Evolutionary conservation across 352 stramenopile genomes (phyloP), one percentile per base, ranked within the genome.

Genomic region (Halophytophthora polymorphica): DNA sequence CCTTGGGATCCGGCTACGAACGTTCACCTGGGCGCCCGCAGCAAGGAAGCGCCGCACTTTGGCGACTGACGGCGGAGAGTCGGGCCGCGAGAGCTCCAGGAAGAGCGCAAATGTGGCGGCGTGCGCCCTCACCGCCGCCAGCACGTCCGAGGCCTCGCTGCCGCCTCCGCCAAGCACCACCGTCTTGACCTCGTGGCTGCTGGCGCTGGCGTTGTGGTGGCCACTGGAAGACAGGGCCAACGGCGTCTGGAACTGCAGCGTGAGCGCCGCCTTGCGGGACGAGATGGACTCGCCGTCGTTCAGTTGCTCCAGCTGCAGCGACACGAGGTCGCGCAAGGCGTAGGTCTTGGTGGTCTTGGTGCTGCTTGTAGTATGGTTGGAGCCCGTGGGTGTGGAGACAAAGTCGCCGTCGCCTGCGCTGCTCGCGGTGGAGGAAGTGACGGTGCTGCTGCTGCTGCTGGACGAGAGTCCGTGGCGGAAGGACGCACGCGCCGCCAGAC

Each of bases 81-180:
- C 52, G 10, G 83, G 60, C 5, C 65, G 69, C n/a, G 71, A 72
- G 17, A 91, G 61, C 40, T 69, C 61, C 15, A 69, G 48, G 31
- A 62, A 69, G 11, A 91, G 53, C 6, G 70, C 67, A 39, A 83
- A 74, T 1, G 81, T 89, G 19, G 81, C 72, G 11, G 89, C 58
- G 37, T 85, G 56, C 35, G 58, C 53, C 43, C 79, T 56, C 19
- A 88, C 55, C 28, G 37, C 56, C 31, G 58, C 37, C 25, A 69
- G 46, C 35, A 50, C 50, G 22, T 72, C 61, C 6, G 73, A 59
- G 11, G 47, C 47, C n/a, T 80, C 71, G 11, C 46, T 54, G 15
- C 53, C 60, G 8, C 80, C 77, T 13, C 63, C 63, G 2, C 66
- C 69, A 3, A 89, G 53, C 6, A 77, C 61, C 12, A 89, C 59